A percentile compares a stretch with the other conserved stretches of the same genome.
These are phyloP conservation scores for Botryotinia narcissicola DNA, from an alignment of 2,329 filamentous ascomycete genomes.

Conservation along the genomic window DNA sequence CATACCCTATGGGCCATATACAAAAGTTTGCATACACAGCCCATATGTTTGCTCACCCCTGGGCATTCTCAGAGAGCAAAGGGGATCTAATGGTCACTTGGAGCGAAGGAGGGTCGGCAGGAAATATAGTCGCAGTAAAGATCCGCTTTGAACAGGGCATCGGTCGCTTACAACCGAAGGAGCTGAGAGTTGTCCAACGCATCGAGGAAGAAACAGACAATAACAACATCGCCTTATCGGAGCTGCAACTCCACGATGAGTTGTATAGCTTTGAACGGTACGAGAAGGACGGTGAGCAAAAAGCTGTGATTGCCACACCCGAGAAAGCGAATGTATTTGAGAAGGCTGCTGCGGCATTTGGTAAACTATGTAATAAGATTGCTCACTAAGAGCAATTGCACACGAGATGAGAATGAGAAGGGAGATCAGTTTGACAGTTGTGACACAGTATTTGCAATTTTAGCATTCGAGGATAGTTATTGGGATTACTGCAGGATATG, in stretches of 20 bases:
- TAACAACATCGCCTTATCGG: slow-evolving; percentile 4
- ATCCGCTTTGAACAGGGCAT: slow-evolving; percentile 21
- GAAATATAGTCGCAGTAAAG: slow-evolving; percentile 26
- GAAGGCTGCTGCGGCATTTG: slow-evolving; percentile 8
- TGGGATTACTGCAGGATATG: slow-evolving; percentile 1
- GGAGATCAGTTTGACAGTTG: not conserved
- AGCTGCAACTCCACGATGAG: slow-evolving; percentile 6
- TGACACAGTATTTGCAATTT: slow-evolving; percentile 11
- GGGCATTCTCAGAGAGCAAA: slow-evolving; percentile 24
- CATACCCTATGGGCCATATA: slow-evolving; percentile 17
- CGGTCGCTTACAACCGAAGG: slow-evolving; percentile 13
- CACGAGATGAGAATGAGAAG: not conserved
- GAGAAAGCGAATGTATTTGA: slow-evolving; percentile 7
- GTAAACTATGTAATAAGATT: not conserved
- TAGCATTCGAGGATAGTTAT: slow-evolving; percentile 6
- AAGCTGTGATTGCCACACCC: not conserved
- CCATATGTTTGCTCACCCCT: slow-evolving; percentile 31
- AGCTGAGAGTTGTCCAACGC: not conserved
- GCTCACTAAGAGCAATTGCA: not conserved
- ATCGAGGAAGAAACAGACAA: slow-evolving; percentile 2
- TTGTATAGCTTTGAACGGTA: slow-evolving; percentile 12
- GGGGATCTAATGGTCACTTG: slow-evolving; percentile 30
- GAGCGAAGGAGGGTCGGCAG: slow-evolving; percentile 27
- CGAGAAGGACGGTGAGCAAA: slow-evolving; percentile 9
- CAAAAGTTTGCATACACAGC: slow-evolving; percentile 21